Percentiles rank a stretch among this genome's conserved stretches.
Evolutionary conservation across 768 basidiomycete species (phyloP).

Genomic region (Boletus pseudo-olivaceus): DNA sequence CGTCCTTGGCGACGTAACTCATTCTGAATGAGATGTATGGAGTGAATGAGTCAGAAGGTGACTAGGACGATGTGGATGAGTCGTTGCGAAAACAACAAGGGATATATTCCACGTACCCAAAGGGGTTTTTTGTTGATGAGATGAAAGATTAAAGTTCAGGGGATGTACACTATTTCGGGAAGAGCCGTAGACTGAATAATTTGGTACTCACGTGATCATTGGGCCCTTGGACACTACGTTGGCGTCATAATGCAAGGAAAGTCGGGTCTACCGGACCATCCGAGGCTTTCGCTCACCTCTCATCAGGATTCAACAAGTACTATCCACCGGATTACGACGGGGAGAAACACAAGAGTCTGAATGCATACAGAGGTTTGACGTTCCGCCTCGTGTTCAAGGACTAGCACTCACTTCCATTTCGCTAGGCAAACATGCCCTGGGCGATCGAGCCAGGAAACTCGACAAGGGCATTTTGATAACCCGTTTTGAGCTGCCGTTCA

Average conservation of each 20-base stretch:
- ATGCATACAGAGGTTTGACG: conserved; percentile 60
- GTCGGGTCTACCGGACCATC: conserved; percentile 10
- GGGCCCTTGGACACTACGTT: not conserved
- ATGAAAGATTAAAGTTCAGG: conserved; percentile 34
- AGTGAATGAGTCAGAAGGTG: conserved; percentile 77
- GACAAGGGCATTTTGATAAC: conserved; percentile 95
- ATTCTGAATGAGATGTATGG: conserved; percentile 43
- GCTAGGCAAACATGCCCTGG: conserved; percentile 89
- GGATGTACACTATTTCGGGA: conserved; percentile 4
- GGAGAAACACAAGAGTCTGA: conserved; percentile 67
- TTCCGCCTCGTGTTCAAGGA: not conserved
- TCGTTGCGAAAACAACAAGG: not conserved
- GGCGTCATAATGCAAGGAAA: conserved; percentile 41
- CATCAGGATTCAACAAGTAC: conserved; percentile 70
- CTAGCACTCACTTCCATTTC: not conserved
- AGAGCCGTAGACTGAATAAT: conserved; percentile 16
- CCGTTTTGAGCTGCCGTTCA: conserved; percentile 94
- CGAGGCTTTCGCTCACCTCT: conserved; percentile 4
- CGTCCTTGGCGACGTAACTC: conserved; percentile 99
- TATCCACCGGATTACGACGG: conserved; percentile 76
- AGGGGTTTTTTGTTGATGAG: conserved; percentile 26
- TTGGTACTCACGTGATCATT: not conserved
- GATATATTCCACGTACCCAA: conserved; percentile 24
- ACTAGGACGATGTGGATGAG: conserved; percentile 36
- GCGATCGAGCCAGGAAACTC: conserved; percentile 89